phyloP scores from a whole-genome alignment of 208 protist species.

The Acanthamoeba quina region DNA sequence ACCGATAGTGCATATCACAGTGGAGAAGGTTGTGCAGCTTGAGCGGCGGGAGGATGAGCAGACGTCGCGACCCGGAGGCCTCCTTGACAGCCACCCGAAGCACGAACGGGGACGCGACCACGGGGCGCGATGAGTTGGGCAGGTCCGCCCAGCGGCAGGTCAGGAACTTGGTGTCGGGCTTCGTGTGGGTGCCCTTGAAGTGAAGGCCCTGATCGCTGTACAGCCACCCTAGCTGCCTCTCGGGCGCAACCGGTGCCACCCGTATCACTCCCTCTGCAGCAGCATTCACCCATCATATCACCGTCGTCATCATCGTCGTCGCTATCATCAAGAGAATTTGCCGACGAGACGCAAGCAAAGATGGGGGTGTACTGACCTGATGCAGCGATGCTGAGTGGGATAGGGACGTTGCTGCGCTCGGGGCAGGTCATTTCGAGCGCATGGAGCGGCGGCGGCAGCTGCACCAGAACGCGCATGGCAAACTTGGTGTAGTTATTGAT shows the following conservation, averaged over 20 bases:
- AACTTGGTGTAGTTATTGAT: conserved; percentile 27
- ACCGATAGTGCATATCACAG: conserved; percentile 15
- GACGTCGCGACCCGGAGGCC: not conserved
- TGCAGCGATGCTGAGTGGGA: not conserved
- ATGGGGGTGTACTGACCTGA: not conserved
- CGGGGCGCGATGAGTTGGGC: not conserved
- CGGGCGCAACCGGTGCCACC: not conserved
- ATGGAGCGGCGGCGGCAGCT: conserved; percentile 1
- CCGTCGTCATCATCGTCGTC: not conserved
- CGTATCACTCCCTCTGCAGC: not conserved
- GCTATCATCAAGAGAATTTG: not conserved
- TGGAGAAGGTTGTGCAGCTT: conserved; percentile 3
- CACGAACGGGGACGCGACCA: not conserved
- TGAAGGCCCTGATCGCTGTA: conserved; percentile 1
- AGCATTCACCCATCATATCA: not conserved
- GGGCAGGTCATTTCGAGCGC: not conserved
- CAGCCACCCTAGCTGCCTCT: not conserved
- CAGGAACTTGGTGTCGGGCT: not conserved
- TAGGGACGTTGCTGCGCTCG: not conserved
- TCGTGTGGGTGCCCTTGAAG: conserved; percentile 3
- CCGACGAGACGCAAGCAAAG: not conserved
- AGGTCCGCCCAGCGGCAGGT: conserved; percentile 1
- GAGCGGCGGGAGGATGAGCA: conserved; percentile 9
- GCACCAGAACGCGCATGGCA: conserved; percentile 29
- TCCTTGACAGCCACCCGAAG: not conserved